A percentile compares a stretch with the other conserved stretches of the same genome.
Evolutionary conservation across 2,329 filamentous ascomycete species (phyloP).

Genomic region (Cytospora piceae): DNA sequence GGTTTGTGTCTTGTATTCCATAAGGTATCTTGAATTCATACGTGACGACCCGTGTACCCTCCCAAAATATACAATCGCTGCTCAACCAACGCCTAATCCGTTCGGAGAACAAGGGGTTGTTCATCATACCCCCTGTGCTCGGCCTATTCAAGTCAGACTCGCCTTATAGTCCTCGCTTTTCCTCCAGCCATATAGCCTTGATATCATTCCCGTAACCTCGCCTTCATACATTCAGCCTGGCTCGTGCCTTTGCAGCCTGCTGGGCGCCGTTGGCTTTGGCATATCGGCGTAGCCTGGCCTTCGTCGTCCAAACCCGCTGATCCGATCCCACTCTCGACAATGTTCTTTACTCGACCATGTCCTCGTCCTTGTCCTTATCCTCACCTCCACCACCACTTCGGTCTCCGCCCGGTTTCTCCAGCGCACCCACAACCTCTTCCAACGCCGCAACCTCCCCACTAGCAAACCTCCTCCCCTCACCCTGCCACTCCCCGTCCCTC

Average conservation of each 20-base stretch:
- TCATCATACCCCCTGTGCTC: background rate
- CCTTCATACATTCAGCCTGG: background rate
- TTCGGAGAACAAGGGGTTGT: background rate
- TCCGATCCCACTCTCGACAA: background rate
- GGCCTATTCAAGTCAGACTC: background rate
- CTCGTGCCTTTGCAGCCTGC: background rate
- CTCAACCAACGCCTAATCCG: conserved; percentile 2
- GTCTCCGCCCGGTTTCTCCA: conserved; percentile 40
- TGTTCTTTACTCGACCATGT: background rate
- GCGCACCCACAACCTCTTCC: conserved; percentile 53
- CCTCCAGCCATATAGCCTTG: background rate
- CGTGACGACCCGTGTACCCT: conserved; percentile 1
- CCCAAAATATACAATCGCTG: background rate
- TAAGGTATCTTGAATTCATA: background rate
- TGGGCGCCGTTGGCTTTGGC: background rate
- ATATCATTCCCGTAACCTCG: background rate
- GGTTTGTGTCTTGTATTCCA: background rate
- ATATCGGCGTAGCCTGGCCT: background rate
- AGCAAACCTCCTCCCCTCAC: conserved; percentile 53
- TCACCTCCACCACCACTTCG: conserved; percentile 35
- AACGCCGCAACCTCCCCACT: conserved; percentile 61
- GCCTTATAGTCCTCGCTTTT: background rate
- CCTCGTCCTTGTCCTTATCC: conserved; percentile 9
- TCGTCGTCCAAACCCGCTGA: background rate
- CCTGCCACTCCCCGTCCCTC: conserved; percentile 67